These are phyloP conservation scores for Cephaloascus fragrans DNA, from an alignment of 805 yeast species.

Conservation along the genomic window DNA sequence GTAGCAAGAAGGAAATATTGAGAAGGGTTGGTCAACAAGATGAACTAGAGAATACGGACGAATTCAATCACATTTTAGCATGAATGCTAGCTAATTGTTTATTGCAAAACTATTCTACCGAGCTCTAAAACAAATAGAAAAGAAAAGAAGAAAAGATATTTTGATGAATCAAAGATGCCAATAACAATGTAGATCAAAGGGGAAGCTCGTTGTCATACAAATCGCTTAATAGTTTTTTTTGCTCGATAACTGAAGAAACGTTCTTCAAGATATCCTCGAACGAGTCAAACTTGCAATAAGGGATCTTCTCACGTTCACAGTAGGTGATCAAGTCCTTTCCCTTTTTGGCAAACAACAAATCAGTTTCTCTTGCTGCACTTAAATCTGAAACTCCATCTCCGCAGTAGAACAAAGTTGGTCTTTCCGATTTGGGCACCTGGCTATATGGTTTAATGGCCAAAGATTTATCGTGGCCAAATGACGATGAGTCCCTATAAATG, in stretches of 20 bases:
- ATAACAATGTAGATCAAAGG: no score
- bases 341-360: conserved; percentile 83
- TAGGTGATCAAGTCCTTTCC: conserved; percentile 85
- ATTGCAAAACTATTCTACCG: no score
- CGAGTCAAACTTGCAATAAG: conserved; percentile 73
- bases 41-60: conserved; percentile 73
- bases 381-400: conserved; percentile 98
- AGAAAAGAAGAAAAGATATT: no score
- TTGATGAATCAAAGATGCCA: no score
- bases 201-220: conserved; percentile 17
- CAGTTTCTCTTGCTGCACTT: conserved; percentile 92
- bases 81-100: conserved; percentile 4
- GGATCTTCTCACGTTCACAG: conserved; percentile 72
- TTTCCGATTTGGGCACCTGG: conserved; percentile 7
- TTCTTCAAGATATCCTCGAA: conserved; percentile 66
- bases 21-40: conserved; percentile 77
- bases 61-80: conserved; percentile 30
- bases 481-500: conserved; percentile 72
- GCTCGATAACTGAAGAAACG: conserved; percentile 44
- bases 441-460: conserved; percentile 52
- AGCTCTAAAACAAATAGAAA: no score
- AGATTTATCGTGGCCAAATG: conserved; percentile 94
- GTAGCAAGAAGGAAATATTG: conserved; percentile 71
- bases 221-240: conserved; percentile 22
- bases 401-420: conserved; percentile 77